Base-by-base conservation (phyloP, 441 rosid species). In the Corymbia calophylla region DNA sequence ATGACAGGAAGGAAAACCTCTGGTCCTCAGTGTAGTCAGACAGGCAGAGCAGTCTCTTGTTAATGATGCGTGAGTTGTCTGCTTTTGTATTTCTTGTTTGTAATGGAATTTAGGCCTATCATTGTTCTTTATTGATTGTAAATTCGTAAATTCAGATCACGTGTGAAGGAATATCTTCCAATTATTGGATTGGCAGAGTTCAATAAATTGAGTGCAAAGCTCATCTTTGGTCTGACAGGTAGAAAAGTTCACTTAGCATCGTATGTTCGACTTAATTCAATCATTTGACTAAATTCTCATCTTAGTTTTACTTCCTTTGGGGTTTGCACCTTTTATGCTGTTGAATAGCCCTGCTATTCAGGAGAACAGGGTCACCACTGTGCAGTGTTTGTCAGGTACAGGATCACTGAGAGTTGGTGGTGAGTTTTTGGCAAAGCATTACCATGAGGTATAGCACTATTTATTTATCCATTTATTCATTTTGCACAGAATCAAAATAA, bases 361-460 rank as follows among this genome's bases (percentile, higher is more conserved):
- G 87, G 98, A 95, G 92, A 95, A 95, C 88, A 94, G 99, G 88
- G 93, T 98, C 91, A 92, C 98, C 49, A 98, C 99, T 18, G 99
- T 98, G 81, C 99, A 96, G 91, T 96, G 98, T 92, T 96, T 98
- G 94, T 98, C 99, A 87, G 99, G 99, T 82, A 98, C 99, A n/a
- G 99, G 99, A 91, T 97, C 99, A 15, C 86, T 98, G 90, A 95
- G 99, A 93, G 99, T 98, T 92, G 99, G 99, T 53, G 99, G 94
- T 88, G 99, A 98, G 89, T 97, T 98, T 94, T 92, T 98, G 93
- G 99, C 99, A 7, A 96, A 88, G 90, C 99, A 98, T 89, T 95
- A 97, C 91, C 97, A 94, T 90, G 97, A 96, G 93, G 99, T 96
- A 89, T 44, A 49, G 3, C 39, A 21, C 47, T 58, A 54, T 18